Evolutionary conservation across 2,329 filamentous ascomycete genomes (phyloP), one percentile per base, ranked within the genome.

Genomic region (Arthrobotrys sinensis): DNA sequence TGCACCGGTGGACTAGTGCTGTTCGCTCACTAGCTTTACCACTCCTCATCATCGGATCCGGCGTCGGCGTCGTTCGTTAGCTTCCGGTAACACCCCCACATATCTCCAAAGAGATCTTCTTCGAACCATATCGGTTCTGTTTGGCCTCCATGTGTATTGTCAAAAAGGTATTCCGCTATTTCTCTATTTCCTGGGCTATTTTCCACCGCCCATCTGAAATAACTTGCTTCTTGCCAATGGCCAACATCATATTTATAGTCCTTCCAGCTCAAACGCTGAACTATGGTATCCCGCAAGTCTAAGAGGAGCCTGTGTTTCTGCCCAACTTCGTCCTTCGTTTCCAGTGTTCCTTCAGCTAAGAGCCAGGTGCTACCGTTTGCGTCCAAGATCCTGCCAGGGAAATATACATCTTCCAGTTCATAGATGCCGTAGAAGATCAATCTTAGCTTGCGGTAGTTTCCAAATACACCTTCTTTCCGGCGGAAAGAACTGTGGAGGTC

Each of bases 341-440:
- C 50, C 3, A 32, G 3, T 7, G 24, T 14, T 2, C 50, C 50
- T 19, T 55, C 21, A 21, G 50, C 50, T 7, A 55, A 19, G 12
- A 55, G 50, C 50, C 50, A 55, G 24, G 21, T 55, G 16, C 6
- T 19, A 32, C 50, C 32, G 12, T 19, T 36, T 8, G n/a, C 50
- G 3, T 55, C 32, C 4, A 6, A 32, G 32, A 14, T 6, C 3
- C 5, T 55, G 3, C 50, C 50, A 3, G 50, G 50, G 24, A 55
- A 55, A n/a, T 32, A 55, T 19, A 55, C 1, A 32, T 55, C 50
- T 19, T 55, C 50, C 50, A 55, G 24, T 34, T 55, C 50, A 12
- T 55, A 55, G 5, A 55, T n/a, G n/a, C 50, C 50, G 12, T 55
- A 55, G 24, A 55, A 55, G 14, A 55, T 55, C 32, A 55, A 55